Percentiles rank a stretch among this genome's conserved stretches.
Evolutionary conservation across 352 stramenopile species (phyloP).

Genomic region (Globisporangium recalcitrans): DNA sequence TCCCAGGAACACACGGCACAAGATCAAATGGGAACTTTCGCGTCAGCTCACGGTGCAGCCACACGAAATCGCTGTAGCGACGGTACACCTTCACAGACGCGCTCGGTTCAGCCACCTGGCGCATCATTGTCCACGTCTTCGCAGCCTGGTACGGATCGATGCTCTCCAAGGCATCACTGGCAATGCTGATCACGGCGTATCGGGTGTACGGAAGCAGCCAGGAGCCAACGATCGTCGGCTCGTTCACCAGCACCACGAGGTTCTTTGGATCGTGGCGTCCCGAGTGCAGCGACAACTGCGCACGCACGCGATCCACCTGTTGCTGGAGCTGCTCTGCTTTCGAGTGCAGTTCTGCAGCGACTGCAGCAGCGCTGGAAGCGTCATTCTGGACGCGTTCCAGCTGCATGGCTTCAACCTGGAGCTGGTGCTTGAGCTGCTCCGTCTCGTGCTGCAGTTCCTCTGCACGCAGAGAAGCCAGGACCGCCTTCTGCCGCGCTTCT

Average conservation of each 20-base stretch:
- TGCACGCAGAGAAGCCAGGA: conserved; percentile 60
- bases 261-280: conserved; percentile 71
- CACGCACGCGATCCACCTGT: conserved; percentile 70
- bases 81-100: conserved; percentile 82
- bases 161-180: conserved; percentile 33
- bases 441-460: conserved; percentile 73
- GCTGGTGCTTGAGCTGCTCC: conserved; percentile 61
- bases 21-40: conserved; percentile 70
- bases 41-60: conserved; percentile 63
- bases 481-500: conserved; percentile 50
- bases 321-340: conserved; percentile 68
- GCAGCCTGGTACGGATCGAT: conserved; percentile 68
- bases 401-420: conserved; percentile 65
- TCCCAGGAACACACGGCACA: conserved; percentile 66
- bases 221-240: conserved; percentile 73
- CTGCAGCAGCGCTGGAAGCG: conserved; percentile 55
- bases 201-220: conserved; percentile 82
- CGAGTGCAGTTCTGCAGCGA: conserved; percentile 61
- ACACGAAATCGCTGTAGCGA: conserved; percentile 85
- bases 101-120: conserved; percentile 62
- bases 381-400: conserved; percentile 69
- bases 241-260: conserved; percentile 76
- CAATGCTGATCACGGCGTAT: conserved; percentile 78
- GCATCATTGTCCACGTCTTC: conserved; percentile 73
- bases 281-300: conserved; percentile 72